Evolutionary conservation across 1,139 yeast species (phyloP).

Genomic region (Pneumocystis jirovecii): DNA sequence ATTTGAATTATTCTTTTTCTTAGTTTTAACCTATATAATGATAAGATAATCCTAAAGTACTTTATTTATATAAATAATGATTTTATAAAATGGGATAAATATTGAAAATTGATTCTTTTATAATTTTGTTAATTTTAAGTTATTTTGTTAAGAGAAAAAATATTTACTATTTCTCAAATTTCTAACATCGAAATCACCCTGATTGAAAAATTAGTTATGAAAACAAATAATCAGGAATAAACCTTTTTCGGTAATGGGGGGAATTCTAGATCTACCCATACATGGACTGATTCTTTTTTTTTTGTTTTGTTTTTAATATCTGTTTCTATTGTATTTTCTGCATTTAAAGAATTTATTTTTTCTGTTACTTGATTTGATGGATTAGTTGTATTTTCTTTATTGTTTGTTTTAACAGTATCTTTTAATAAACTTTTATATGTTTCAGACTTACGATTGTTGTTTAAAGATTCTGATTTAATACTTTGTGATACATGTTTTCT

Average conservation of each 20-base stretch:
- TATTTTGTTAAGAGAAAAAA: slow-evolving; percentile 41
- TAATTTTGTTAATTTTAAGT: background rate
- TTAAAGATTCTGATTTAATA: slow-evolving; percentile 1
- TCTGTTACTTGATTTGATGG: background rate
- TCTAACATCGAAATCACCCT: slow-evolving; percentile 37
- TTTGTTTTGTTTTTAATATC: slow-evolving; percentile 33
- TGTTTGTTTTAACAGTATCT: slow-evolving; percentile 5
- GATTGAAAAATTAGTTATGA: background rate
- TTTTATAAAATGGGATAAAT: background rate
- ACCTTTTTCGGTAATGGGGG: slow-evolving; percentile 74
- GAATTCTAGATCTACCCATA: slow-evolving; percentile 30
- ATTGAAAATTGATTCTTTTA: background rate
- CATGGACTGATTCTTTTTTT: slow-evolving; percentile 3
- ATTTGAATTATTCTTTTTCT: background rate
- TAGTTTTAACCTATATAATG: background rate
- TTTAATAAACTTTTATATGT: background rate
- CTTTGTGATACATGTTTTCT: slow-evolving; percentile 2
- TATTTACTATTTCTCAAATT: slow-evolving; percentile 60
- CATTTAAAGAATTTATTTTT: background rate
- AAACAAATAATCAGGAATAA: slow-evolving; percentile 30
- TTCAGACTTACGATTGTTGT: slow-evolving; percentile 3
- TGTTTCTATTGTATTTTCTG: slow-evolving; percentile 16
- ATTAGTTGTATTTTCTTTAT: background rate
- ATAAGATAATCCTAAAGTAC: background rate
- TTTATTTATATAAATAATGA: background rate